Conservation (phyloP, 495 filamentous ascomycete genomes). For the Lasiosphaeria hispida region DNA sequence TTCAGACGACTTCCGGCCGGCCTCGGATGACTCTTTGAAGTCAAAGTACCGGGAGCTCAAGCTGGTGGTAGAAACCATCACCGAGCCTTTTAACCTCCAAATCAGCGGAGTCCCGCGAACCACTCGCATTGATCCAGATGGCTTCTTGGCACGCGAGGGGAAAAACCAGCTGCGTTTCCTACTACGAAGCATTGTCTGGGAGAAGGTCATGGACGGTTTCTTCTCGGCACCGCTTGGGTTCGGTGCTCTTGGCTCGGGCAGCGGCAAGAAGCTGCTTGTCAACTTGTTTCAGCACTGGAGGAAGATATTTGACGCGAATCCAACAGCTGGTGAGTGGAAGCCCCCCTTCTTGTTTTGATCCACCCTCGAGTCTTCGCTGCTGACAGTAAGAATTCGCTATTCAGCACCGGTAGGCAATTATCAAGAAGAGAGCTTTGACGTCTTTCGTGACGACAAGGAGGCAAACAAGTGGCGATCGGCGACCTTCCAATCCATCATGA, state of each 20-base stretch:
- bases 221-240: conserved; percentile 33
- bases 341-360: no score
- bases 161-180: conserved; percentile 17
- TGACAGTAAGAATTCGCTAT: neutral
- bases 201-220: conserved; percentile 27
- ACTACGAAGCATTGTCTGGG: conserved; percentile 28
- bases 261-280: conserved; percentile 5
- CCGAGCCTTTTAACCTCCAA: conserved; percentile 17
- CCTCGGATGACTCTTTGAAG: conserved; percentile 34
- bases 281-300: conserved; percentile 11
- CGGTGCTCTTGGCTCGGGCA: conserved; percentile 22
- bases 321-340: neutral
- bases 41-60: conserved; percentile 27
- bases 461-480: conserved; percentile 33
- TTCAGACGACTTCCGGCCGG: conserved; percentile 29
- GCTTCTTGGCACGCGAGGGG: conserved; percentile 23
- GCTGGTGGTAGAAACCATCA: conserved; percentile 19
- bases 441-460: conserved; percentile 19
- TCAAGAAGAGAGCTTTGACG: neutral
- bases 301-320: conserved; percentile 6
- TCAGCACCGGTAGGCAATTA: neutral
- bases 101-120: conserved; percentile 4
- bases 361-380: no score
- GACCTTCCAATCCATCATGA: conserved; percentile 27
- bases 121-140: conserved; percentile 14